These are phyloP conservation scores for Solanum tarijense DNA, from an alignment of 257 asterid genomes.

Conservation along the genomic window DNA sequence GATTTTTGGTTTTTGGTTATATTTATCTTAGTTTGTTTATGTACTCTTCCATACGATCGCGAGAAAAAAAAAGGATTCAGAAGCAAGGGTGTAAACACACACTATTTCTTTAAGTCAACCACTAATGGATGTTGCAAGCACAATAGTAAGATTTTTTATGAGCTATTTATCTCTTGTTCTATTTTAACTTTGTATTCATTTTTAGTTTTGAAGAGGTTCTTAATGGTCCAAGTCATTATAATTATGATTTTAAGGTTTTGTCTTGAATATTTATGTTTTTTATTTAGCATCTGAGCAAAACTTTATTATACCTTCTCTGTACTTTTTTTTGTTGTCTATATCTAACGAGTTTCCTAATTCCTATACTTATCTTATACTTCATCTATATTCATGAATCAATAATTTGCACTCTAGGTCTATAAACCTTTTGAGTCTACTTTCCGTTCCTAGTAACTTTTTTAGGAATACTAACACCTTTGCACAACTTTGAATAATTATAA, in stretches of 20 bases:
- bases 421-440: too few relatives aligned
- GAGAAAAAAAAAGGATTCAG: background rate
- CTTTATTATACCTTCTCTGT: too few relatives aligned
- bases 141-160: background rate
- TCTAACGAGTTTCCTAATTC: background rate
- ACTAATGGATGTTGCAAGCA: background rate
- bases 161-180: background rate
- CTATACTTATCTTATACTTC: too few relatives aligned
- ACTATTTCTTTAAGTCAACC: background rate
- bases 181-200: background rate
- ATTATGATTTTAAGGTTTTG: background rate
- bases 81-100: background rate
- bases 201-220: background rate
- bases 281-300: background rate
- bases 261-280: background rate
- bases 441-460: too few relatives aligned
- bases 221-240: background rate
- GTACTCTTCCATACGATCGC: background rate
- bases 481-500: too few relatives aligned
- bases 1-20: background rate
- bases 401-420: too few relatives aligned
- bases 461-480: too few relatives aligned
- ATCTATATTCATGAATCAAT: too few relatives aligned
- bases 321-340: too few relatives aligned
- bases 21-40: background rate